phyloP scores from a whole-genome alignment of 441 rosid species.

The Viola pubescens region DNA sequence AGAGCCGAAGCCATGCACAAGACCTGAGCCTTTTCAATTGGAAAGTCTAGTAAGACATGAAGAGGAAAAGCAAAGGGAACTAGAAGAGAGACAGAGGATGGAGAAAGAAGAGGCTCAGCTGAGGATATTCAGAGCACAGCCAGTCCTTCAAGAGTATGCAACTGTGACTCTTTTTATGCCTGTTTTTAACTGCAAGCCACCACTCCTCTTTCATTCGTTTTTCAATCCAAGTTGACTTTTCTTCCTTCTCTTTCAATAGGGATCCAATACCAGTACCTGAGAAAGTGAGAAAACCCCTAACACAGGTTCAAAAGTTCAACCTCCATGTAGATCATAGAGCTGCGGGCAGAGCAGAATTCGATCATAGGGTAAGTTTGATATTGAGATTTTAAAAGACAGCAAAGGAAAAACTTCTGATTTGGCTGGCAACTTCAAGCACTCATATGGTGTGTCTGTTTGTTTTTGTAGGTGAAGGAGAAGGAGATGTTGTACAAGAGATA shows the following conservation, averaged over 20 bases:
- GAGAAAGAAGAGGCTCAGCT: constrained; percentile 69
- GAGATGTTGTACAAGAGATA: constrained; percentile 77
- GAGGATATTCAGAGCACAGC: constrained; percentile 77
- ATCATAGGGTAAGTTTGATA: constrained; percentile 53
- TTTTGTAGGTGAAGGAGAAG: constrained; percentile 77
- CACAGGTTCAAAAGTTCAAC: constrained; percentile 65
- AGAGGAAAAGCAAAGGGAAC: constrained; percentile 75
- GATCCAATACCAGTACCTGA: constrained; percentile 89
- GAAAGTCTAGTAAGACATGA: constrained; percentile 86
- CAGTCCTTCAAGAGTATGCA: constrained; percentile 67
- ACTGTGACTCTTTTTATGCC: neutral
- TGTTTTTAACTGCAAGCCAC: neutral
- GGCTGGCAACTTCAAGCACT: neutral
- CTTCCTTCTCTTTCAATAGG: constrained; percentile 28
- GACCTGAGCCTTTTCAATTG: constrained; percentile 80
- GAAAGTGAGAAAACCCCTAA: constrained; percentile 78
- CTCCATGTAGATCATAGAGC: constrained; percentile 71
- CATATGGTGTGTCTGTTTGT: neutral
- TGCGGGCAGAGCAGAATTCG: constrained; percentile 79
- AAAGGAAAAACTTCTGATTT: neutral
- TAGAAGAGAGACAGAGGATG: constrained; percentile 62
- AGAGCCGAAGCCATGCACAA: constrained; percentile 74
- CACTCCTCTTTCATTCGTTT: neutral
- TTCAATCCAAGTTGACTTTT: neutral
- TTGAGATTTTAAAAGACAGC: too few relatives aligned